Evolutionary conservation across 495 filamentous ascomycete species (phyloP).

Genomic region (Opeltia flavorubescens): DNA sequence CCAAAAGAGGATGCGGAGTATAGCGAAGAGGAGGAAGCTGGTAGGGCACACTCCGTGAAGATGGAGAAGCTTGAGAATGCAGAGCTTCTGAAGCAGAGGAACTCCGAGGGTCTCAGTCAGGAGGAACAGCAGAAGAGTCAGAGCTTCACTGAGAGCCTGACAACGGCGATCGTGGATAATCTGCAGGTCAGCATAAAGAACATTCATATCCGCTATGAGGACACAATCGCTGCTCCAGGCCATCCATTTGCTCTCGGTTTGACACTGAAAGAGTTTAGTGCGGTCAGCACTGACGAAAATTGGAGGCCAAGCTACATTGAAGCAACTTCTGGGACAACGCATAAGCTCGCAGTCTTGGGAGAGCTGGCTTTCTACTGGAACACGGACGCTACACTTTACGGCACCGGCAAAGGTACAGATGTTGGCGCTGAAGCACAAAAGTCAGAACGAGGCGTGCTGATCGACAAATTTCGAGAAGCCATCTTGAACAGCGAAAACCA

Average conservation of each 20-base stretch:
- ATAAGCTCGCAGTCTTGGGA: conserved; percentile 81
- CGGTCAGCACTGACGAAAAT: conserved; percentile 82
- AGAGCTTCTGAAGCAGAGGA: conserved; percentile 80
- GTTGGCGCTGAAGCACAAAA: conserved; percentile 49
- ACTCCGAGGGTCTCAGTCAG: conserved; percentile 79
- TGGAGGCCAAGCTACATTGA: conserved; percentile 95
- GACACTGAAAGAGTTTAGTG: conserved; percentile 88
- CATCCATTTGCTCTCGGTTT: conserved; percentile 89
- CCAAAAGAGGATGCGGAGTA: conserved; percentile 90
- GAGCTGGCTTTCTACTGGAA: conserved; percentile 95
- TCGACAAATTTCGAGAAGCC: conserved; percentile 58
- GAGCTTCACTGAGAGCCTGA: conserved; percentile 86
- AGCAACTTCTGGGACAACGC: conserved; percentile 62
- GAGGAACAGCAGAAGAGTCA: conserved; percentile 94
- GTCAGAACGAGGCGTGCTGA: conserved; percentile 55
- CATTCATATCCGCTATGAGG: conserved; percentile 93
- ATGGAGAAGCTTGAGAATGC: conserved; percentile 96
- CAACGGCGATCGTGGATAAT: conserved; percentile 95
- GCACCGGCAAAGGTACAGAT: conserved; percentile 50
- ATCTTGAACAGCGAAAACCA: conserved; percentile 64
- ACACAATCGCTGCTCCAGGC: conserved; percentile 86
- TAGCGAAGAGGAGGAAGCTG: conserved; percentile 80
- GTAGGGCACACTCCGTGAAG: conserved; percentile 70
- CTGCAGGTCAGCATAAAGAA: conserved; percentile 95
- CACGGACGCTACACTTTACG: conserved; percentile 73